Evolutionary conservation across 352 stramenopile species (phyloP).

Genomic region (Pythium aquatile): DNA sequence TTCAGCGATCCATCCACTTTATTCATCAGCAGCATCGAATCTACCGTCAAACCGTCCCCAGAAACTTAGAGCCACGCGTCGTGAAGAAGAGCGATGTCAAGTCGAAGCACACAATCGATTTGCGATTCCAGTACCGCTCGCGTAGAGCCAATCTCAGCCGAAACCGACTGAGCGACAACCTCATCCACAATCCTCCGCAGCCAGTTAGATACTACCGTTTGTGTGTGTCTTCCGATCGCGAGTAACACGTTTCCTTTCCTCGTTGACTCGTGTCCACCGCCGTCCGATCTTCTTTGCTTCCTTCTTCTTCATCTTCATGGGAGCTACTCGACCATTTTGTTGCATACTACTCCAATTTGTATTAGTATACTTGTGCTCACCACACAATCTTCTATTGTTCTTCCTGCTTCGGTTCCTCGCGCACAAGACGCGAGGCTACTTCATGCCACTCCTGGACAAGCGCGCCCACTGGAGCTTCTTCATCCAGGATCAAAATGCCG

Average conservation of each 20-base stretch:
- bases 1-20: constrained; percentile 9
- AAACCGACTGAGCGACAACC: neutral
- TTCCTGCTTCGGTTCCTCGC: constrained; percentile 3
- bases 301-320: constrained; percentile 1
- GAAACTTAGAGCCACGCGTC: constrained; percentile 7
- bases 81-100: neutral
- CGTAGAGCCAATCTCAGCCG: neutral
- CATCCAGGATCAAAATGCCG: constrained; percentile 65
- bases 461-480: constrained; percentile 49
- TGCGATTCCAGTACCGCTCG: neutral
- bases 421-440: constrained; percentile 37
- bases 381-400: constrained; percentile 4
- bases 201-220: constrained; percentile 3
- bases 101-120: neutral
- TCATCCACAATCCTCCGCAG: neutral
- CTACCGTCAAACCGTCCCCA: neutral
- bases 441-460: constrained; percentile 44
- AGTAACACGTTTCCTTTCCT: constrained; percentile 14
- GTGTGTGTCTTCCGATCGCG: neutral
- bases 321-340: constrained; percentile 2
- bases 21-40: constrained; percentile 10
- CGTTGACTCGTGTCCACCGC: constrained; percentile 2
- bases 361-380: neutral
- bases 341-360: neutral
- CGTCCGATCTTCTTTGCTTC: neutral